These are phyloP conservation scores for Phytophthora ohioensis DNA, from an alignment of 352 stramenopile species.

Conservation along the genomic window DNA sequence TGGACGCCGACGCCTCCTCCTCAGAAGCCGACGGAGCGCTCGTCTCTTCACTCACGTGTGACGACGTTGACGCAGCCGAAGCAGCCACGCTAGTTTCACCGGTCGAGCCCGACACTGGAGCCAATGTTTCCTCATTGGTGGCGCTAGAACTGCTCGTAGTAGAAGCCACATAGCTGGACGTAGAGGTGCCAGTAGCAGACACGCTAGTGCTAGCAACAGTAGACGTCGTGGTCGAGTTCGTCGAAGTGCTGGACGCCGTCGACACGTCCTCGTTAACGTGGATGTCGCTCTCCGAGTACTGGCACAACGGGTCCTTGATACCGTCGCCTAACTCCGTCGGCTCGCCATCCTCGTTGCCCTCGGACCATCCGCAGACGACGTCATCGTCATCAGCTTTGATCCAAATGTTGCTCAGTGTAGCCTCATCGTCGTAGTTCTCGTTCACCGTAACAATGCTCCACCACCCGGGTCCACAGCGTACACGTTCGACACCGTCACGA, in stretches of 20 bases:
- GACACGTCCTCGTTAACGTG: constrained; percentile 34
- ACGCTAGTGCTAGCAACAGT: constrained; percentile 8
- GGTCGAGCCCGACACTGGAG: constrained; percentile 16
- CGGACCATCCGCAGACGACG: constrained; percentile 40
- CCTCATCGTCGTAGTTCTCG: constrained; percentile 49
- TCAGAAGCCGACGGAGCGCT: constrained; percentile 15
- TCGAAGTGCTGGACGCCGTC: constrained; percentile 23
- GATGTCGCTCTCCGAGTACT: constrained; percentile 48
- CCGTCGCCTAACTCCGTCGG: constrained; percentile 47
- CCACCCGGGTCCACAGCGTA: constrained; percentile 50
- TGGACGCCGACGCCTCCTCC: constrained; percentile 13
- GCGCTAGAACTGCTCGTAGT: constrained; percentile 13
- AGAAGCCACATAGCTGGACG: constrained; percentile 12
- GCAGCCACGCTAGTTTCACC: constrained; percentile 13
- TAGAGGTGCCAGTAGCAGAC: constrained; percentile 7
- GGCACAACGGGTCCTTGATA: constrained; percentile 41
- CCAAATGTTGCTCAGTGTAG: constrained; percentile 51
- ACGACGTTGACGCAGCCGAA: constrained; percentile 4
- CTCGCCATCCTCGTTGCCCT: constrained; percentile 39
- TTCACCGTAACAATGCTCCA: constrained; percentile 51
- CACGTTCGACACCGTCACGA: constrained; percentile 54
- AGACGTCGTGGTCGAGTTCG: constrained; percentile 21
- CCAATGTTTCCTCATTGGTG: constrained; percentile 10
- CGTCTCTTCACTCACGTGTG: constrained; percentile 9
- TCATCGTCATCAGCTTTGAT: constrained; percentile 39